phyloP scores from a whole-genome alignment of 2,329 filamentous ascomycete genomes.

The Emmonsiellopsis sp. region DNA sequence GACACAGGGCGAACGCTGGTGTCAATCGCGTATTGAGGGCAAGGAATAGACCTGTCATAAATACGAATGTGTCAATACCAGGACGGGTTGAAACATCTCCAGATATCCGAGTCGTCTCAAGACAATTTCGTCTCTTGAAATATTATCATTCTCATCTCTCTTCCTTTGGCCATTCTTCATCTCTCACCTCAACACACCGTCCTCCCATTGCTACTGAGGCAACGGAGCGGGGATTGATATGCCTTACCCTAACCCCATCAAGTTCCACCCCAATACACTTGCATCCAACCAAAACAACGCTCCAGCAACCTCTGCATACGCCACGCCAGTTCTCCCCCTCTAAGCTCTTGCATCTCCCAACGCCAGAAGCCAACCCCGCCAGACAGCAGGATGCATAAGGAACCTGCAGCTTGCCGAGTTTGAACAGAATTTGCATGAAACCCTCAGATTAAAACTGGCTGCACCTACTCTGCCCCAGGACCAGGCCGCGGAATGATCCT shows the following conservation, averaged over 20 bases:
- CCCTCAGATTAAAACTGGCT: not conserved
- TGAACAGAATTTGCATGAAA: not conserved
- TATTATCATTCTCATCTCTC: too few species aligned
- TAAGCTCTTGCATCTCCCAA: not conserved
- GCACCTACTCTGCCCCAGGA: not conserved
- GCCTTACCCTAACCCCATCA: not conserved
- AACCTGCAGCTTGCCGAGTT: slow-evolving; percentile 1
- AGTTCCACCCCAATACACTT: not conserved
- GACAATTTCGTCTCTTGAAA: too few species aligned
- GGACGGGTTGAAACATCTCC: too few species aligned
- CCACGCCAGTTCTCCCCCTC: not conserved
- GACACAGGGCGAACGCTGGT: not conserved
- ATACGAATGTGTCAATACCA: too few species aligned
- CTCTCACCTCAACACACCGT: not conserved
- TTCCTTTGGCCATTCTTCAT: not conserved
- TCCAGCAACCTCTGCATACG: not conserved
- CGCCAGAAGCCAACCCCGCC: not conserved
- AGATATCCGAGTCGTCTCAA: too few species aligned
- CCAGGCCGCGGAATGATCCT: not conserved
- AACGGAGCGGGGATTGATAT: not conserved
- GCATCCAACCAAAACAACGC: not conserved
- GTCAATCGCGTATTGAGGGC: not conserved
- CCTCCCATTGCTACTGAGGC: too few species aligned
- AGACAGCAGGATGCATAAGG: not conserved
- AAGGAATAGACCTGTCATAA: too few species aligned